Conservation (phyloP, 306 rosid species). For the Hylodesmum podocarpum region DNA sequence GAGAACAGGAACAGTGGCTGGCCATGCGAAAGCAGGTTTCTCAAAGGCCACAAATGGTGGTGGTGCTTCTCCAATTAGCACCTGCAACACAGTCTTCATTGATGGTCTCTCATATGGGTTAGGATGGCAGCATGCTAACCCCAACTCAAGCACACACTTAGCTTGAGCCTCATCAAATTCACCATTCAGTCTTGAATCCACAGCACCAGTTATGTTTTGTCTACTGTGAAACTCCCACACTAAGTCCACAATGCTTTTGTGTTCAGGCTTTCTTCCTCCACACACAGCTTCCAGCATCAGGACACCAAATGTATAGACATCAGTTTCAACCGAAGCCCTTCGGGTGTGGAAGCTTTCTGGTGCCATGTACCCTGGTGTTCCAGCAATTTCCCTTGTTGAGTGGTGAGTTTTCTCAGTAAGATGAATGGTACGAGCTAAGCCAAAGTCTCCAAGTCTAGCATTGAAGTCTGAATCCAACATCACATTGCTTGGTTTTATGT, state of each 20-base stretch:
- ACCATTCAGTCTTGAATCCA: not conserved
- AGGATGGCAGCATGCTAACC: not conserved
- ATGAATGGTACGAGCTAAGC: not conserved
- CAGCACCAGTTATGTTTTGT: not conserved
- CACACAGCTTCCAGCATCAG: not conserved
- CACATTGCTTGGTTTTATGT: slow-evolving; percentile 20
- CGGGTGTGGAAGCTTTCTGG: slow-evolving; percentile 1
- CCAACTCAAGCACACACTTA: slow-evolving; percentile 11
- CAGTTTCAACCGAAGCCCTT: slow-evolving; percentile 1
- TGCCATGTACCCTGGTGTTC: slow-evolving; percentile 11
- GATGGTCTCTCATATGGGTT: slow-evolving; percentile 15
- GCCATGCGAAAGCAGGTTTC: slow-evolving; percentile 13
- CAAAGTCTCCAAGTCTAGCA: slow-evolving; percentile 15
- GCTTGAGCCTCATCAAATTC: not conserved
- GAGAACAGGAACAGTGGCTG: not conserved
- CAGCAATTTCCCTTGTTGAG: slow-evolving; percentile 15
- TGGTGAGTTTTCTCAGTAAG: not conserved
- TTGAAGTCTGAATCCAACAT: slow-evolving; percentile 2
- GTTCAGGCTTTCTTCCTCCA: not conserved
- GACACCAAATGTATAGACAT: slow-evolving; percentile 6
- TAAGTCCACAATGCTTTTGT: not conserved
- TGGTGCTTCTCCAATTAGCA: not conserved
- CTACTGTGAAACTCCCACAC: not conserved
- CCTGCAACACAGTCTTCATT: not conserved
- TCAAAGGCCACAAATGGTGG: not conserved